Evolutionary conservation across 164 flowering plant genomes (phyloP).

Genomic region (Chimonanthus praecox): DNA sequence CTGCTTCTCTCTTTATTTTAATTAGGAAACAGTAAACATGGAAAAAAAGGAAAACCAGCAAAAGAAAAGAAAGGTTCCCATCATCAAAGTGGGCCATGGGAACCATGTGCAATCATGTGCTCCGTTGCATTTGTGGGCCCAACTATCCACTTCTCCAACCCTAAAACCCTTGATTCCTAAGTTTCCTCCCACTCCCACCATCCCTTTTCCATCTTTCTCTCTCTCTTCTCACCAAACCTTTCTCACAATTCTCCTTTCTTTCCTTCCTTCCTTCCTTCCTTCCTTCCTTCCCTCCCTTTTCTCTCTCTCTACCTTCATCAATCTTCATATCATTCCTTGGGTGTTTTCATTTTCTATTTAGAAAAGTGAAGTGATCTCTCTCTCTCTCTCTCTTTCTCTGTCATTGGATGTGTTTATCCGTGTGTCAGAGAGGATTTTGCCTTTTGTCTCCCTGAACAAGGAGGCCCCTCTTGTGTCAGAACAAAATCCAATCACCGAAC

Average conservation of each 20-base stretch:
- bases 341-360: too few species aligned
- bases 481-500: slow-evolving; percentile 23
- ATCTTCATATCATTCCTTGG: too few species aligned
- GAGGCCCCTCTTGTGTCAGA: slow-evolving; percentile 46
- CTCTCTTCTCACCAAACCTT: neutral
- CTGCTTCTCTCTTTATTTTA: neutral
- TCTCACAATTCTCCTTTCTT: neutral
- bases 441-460: slow-evolving; percentile 23
- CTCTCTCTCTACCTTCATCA: neutral
- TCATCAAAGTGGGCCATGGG: slow-evolving; percentile 43
- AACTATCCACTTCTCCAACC: slow-evolving; percentile 38
- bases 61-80: slow-evolving; percentile 19
- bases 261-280: slow-evolving; percentile 5
- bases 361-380: too few species aligned
- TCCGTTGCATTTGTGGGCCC: slow-evolving; percentile 52
- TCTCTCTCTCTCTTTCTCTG: neutral
- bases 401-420: slow-evolving; percentile 3
- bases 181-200: slow-evolving; percentile 21
- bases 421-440: slow-evolving; percentile 31
- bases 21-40: neutral
- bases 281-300: too few species aligned
- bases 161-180: slow-evolving; percentile 24
- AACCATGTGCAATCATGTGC: slow-evolving; percentile 90
- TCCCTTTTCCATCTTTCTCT: slow-evolving; percentile 24
- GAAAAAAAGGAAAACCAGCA: neutral